A percentile compares a stretch with the other conserved stretches of the same genome.
Conservation (phyloP, 1,284 basidiomycete species). For the Sanghuangporus baumii region DNA sequence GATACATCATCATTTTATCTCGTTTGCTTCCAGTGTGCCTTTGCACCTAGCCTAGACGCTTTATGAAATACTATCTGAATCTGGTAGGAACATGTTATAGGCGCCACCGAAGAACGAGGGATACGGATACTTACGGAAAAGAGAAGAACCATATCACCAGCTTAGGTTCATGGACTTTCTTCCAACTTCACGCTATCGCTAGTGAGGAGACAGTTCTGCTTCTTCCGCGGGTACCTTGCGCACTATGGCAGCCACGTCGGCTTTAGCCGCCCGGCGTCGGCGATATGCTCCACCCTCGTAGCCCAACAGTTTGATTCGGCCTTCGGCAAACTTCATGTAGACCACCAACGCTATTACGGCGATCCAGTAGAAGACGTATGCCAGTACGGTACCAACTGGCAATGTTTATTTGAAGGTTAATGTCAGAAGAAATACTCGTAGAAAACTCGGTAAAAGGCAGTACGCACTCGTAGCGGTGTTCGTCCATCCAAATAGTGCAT, state of each 20-base stretch:
- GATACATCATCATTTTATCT: too few species aligned
- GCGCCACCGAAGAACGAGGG: too few species aligned
- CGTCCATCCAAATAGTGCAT: slow-evolving; percentile 71
- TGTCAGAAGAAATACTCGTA: not conserved
- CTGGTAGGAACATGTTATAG: too few species aligned
- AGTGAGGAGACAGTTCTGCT: slow-evolving; percentile 6
- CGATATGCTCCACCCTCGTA: slow-evolving; percentile 18
- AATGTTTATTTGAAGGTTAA: not conserved
- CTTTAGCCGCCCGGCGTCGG: slow-evolving; percentile 8
- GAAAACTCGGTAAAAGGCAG: slow-evolving; percentile 17
- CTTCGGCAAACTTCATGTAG: slow-evolving; percentile 67
- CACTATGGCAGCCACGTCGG: not conserved
- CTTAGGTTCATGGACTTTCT: not conserved
- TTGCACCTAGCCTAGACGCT: too few species aligned
- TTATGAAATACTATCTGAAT: too few species aligned
- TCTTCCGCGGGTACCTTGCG: not conserved
- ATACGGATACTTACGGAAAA: not conserved
- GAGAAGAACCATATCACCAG: not conserved
- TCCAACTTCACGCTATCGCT: not conserved
- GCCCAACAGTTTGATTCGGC: slow-evolving; percentile 24
- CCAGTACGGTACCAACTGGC: slow-evolving; percentile 59
- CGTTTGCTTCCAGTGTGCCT: too few species aligned
- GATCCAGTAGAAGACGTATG: slow-evolving; percentile 81
- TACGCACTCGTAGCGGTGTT: slow-evolving; percentile 55
- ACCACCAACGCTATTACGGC: slow-evolving; percentile 58